Percentiles rank a stretch among this genome's conserved stretches.
Conservation (phyloP, 164 flowering plant species). For the Malania oleifera region DNA sequence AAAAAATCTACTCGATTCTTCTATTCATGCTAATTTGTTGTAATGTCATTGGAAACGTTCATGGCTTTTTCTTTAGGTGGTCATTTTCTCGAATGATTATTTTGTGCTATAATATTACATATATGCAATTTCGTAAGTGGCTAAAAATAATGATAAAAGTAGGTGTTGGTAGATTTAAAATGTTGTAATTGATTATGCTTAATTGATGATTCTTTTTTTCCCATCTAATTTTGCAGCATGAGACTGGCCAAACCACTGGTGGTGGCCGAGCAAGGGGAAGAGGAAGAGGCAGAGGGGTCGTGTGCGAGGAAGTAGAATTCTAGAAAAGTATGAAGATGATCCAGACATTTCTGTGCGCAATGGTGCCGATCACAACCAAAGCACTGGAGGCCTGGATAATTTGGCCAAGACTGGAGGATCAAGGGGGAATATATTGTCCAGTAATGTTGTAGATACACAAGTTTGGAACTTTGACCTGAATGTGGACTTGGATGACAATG, state of each 20-base stretch:
- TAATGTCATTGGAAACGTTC: too few species aligned
- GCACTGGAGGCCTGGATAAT: not conserved
- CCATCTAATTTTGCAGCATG: too few species aligned
- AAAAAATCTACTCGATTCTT: too few species aligned
- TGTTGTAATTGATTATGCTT: too few species aligned
- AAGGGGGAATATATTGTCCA: not conserved
- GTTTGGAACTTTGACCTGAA: constrained; percentile 20
- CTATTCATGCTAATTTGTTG: too few species aligned
- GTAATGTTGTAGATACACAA: not conserved
- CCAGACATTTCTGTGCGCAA: constrained; percentile 5
- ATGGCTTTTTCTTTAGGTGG: too few species aligned
- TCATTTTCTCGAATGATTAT: too few species aligned
- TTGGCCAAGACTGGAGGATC: not conserved
- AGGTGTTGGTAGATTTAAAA: too few species aligned
- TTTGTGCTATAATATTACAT: too few species aligned
- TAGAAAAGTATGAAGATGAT: constrained; percentile 2
- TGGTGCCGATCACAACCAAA: not conserved
- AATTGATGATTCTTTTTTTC: too few species aligned
- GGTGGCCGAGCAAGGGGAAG: constrained; percentile 14
- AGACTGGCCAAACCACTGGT: constrained; percentile 6
- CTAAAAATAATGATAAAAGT: too few species aligned
- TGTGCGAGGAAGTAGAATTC: constrained; percentile 9
- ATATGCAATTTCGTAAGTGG: too few species aligned
- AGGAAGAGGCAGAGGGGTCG: constrained; percentile 15
- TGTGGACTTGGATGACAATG: constrained; percentile 18